These are phyloP conservation scores for Sordaria brevicollis DNA, from an alignment of 495 filamentous ascomycete species.

Conservation along the genomic window DNA sequence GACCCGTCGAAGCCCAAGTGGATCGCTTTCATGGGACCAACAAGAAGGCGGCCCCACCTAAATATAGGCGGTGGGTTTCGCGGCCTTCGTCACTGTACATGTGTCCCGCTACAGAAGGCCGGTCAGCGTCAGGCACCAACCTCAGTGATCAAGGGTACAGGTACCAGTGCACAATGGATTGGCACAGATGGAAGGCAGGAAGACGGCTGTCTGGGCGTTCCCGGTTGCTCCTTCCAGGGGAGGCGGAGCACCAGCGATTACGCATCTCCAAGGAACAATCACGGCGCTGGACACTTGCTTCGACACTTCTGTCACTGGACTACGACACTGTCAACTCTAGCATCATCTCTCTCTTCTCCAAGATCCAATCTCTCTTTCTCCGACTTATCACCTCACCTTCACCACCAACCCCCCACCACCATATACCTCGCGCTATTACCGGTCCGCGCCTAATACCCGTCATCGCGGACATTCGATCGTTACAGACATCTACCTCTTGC, in stretches of 20 bases:
- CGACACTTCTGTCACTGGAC: background rate
- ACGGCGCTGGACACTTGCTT: background rate
- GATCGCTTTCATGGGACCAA: background rate
- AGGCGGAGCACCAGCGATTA: background rate
- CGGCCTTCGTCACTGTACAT: background rate
- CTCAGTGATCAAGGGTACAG: background rate
- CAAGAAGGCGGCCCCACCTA: background rate
- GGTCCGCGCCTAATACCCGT: background rate
- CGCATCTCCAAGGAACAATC: background rate
- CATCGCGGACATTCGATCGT: background rate
- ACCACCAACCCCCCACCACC: background rate
- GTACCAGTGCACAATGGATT: background rate
- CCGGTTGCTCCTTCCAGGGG: background rate
- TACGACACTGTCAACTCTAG: background rate
- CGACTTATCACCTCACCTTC: background rate
- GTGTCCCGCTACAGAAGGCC: background rate
- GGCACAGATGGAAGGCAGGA: too few species aligned
- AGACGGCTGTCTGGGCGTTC: background rate
- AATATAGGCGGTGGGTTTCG: background rate
- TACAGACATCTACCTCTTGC: background rate
- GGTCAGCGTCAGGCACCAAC: background rate
- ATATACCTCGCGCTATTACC: background rate
- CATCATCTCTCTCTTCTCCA: too few species aligned
- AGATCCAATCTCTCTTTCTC: background rate
- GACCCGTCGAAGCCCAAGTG: background rate